These are phyloP conservation scores for Leccinum olivaceoglutinosum DNA, from an alignment of 1,284 basidiomycete species.

Conservation along the genomic window DNA sequence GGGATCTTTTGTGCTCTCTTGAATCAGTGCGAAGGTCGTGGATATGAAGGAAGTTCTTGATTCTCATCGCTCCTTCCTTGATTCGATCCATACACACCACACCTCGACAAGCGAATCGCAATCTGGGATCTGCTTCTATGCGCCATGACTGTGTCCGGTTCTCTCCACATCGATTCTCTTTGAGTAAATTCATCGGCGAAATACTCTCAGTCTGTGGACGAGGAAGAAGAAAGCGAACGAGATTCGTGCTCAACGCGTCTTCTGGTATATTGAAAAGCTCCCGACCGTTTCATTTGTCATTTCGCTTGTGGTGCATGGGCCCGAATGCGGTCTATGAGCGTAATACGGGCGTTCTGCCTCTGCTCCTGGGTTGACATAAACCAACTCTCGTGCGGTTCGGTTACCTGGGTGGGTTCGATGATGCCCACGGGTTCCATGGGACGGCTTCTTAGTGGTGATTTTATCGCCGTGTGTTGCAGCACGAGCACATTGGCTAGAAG, in stretches of 20 bases:
- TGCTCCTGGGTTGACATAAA: slow-evolving; percentile 54
- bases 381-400: slow-evolving; percentile 60
- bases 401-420: slow-evolving; percentile 68
- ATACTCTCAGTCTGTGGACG: slow-evolving; percentile 29
- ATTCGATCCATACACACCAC: slow-evolving; percentile 42
- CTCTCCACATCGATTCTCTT: slow-evolving; percentile 62
- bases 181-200: slow-evolving; percentile 48
- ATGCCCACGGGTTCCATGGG: slow-evolving; percentile 66
- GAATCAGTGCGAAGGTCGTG: slow-evolving; percentile 41
- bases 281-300: slow-evolving; percentile 74
- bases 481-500: slow-evolving; percentile 78
- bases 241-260: slow-evolving; percentile 62
- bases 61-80: slow-evolving; percentile 50
- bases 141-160: slow-evolving; percentile 67
- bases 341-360: slow-evolving; percentile 47
- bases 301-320: slow-evolving; percentile 51
- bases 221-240: slow-evolving; percentile 20
- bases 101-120: no score
- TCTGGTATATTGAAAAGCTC: slow-evolving; percentile 69
- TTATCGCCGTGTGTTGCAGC: slow-evolving; percentile 70
- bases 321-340: slow-evolving; percentile 66
- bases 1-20: slow-evolving; percentile 82
- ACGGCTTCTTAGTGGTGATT: slow-evolving; percentile 64
- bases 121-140: slow-evolving; percentile 45
- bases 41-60: slow-evolving; percentile 46